phyloP scores from a whole-genome alignment of 129 eudicot genomes.

The Logfia minima region DNA sequence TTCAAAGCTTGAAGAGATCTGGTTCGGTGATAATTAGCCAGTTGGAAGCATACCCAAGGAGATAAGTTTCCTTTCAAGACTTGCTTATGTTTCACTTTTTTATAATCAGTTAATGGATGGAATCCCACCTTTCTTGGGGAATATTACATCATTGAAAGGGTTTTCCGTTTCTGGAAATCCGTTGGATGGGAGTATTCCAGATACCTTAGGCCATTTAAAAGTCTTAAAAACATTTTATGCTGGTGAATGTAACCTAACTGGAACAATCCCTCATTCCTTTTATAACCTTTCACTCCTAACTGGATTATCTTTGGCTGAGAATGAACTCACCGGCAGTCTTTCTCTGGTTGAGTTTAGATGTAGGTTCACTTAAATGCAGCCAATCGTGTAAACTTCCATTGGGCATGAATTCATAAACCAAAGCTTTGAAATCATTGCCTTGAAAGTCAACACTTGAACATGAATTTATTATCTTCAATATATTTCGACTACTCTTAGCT shows the following conservation, averaged over 20 bases:
- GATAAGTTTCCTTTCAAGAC: no score
- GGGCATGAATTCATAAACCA: no score
- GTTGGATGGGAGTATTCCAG: constrained; percentile 16
- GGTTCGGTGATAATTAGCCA: neutral
- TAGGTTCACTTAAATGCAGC: no score
- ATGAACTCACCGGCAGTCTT: constrained; percentile 8
- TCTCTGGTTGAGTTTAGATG: no score
- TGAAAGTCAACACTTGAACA: no score
- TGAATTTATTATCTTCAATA: no score
- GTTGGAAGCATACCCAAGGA: constrained; percentile 14
- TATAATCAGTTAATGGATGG: neutral
- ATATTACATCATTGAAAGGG: neutral
- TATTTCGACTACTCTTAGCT: neutral
- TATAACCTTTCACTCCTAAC: constrained; percentile 4
- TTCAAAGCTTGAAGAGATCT: neutral
- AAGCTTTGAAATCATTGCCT: no score
- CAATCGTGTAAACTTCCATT: no score
- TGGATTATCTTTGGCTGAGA: neutral
- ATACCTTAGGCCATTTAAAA: neutral
- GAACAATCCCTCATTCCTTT: neutral
- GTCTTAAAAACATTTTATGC: neutral
- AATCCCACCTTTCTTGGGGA: constrained; percentile 17
- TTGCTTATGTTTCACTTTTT: no score
- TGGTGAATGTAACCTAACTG: neutral
- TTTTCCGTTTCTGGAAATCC: neutral